These are phyloP conservation scores for Spencermartinsiella europaea DNA, from an alignment of 805 yeast species.

Conservation along the genomic window DNA sequence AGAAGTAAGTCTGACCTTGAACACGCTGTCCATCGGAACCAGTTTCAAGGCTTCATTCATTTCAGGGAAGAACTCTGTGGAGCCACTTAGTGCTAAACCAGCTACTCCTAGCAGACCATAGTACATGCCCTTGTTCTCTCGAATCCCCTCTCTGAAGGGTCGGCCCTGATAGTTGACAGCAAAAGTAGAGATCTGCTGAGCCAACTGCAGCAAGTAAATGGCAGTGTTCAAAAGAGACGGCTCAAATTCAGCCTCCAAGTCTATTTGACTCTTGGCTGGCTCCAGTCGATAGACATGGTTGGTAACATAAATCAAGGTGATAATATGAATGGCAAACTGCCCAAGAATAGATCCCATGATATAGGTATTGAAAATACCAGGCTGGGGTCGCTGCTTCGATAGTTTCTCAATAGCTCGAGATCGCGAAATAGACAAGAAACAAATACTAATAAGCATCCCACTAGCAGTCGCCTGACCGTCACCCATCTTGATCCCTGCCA, in stretches of 20 bases:
- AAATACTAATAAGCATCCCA: conserved; percentile 86
- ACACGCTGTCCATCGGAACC: conserved; percentile 72
- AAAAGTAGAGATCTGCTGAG: conserved; percentile 96
- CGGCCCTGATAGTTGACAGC: conserved; percentile 97
- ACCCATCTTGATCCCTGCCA: conserved; percentile 97
- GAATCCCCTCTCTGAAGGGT: conserved; percentile 89
- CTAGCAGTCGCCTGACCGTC: conserved; percentile 97
- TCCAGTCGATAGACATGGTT: conserved; percentile 78
- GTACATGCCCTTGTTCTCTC: conserved; percentile 93
- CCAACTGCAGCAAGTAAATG: conserved; percentile 86
- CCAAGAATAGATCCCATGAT: conserved; percentile 97
- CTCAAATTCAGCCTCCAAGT: conserved; percentile 77
- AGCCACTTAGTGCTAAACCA: conserved; percentile 79
- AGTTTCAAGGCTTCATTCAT: conserved; percentile 86
- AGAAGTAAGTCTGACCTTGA: conserved; percentile 71
- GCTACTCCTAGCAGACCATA: conserved; percentile 91
- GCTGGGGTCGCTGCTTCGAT: conserved; percentile 93
- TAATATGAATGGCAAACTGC: conserved; percentile 90
- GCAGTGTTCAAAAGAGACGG: conserved; percentile 96
- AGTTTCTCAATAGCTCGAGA: conserved; percentile 86
- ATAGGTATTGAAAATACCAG: conserved; percentile 90
- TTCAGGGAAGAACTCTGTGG: conserved; percentile 94
- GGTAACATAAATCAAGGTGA: conserved; percentile 76
- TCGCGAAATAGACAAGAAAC: conserved; percentile 92
- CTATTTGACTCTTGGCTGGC: conserved; percentile 88